These are phyloP conservation scores for Achlya hypogyna DNA, from an alignment of 352 stramenopile species.

Conservation along the genomic window DNA sequence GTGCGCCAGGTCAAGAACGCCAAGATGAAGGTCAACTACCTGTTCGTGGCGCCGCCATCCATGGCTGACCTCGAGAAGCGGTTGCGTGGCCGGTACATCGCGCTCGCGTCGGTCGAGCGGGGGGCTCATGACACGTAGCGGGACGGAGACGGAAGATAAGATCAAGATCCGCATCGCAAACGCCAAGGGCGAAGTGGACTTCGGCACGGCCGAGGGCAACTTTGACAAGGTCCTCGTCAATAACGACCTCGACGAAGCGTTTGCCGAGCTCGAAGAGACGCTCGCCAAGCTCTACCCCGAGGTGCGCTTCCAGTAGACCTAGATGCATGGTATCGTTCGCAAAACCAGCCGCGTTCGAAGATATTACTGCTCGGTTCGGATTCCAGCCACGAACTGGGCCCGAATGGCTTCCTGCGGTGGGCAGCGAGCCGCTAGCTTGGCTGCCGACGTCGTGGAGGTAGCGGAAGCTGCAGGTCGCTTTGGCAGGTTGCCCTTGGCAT, in stretches of 20 bases:
- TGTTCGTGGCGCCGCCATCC: conserved; percentile 95
- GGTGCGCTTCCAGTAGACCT: conserved; percentile 35
- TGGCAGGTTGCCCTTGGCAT: too few relatives aligned
- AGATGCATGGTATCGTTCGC: not conserved
- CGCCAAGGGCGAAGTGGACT: conserved; percentile 89
- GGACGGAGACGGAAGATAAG: conserved; percentile 95
- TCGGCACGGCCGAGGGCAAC: conserved; percentile 57
- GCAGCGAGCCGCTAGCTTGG: too few relatives aligned
- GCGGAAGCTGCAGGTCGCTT: too few relatives aligned
- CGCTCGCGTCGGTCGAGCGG: not conserved
- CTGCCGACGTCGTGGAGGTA: too few relatives aligned
- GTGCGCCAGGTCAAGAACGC: conserved; percentile 90
- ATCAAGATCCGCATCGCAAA: conserved; percentile 91
- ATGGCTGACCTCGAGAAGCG: conserved; percentile 92
- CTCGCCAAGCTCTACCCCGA: conserved; percentile 73
- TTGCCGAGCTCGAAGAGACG: conserved; percentile 48
- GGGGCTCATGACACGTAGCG: conserved; percentile 31
- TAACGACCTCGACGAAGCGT: conserved; percentile 77
- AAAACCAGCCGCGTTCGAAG: not conserved
- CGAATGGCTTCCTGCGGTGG: too few relatives aligned
- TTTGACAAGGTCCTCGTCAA: conserved; percentile 89
- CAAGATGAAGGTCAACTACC: conserved; percentile 84
- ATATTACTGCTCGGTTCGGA: too few relatives aligned
- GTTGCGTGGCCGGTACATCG: conserved; percentile 72
- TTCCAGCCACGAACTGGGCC: too few relatives aligned